Evolutionary conservation across 2,329 filamentous ascomycete species (phyloP), one percentile per base, ranked within the genome.

Genomic region (Bipolaris victoriae): DNA sequence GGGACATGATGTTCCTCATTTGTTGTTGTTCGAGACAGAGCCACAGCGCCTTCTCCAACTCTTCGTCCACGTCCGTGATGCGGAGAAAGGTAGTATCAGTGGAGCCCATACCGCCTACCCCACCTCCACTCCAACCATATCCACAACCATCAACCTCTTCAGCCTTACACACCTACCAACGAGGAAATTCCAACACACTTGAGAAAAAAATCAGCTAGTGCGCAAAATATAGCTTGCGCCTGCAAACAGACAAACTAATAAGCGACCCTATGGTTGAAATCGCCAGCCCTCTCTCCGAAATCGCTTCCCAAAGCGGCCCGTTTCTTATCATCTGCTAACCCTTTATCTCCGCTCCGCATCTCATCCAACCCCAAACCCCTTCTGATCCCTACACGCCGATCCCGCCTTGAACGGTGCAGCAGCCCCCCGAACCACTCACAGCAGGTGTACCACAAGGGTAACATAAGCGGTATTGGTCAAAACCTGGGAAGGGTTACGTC

Each of bases 401-500:
- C 49, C 49, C 44, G 40, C 52, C 47, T 37, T 60, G 52, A 56
- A 54, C 55, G 60, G 47, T 50, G 29, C 18, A 43, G 11, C 43
- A 50, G 44, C 13, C 58, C 56, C 20, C 57, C 56, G 29, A 53
- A 57, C 62, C 60, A 62, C 39, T 55, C 43, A 59, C 20, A 46
- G 39, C 22, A n/a, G 46, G 53, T 46, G 11, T 15, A 29, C 18
- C 20, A 29, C 35, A 37, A 40, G 24, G 37, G 26, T 36, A 31
- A 29, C 39, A 49, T 57, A 49, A 57, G 40, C 16, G 29, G 48
- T 50, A 59, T 56, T 46, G 57, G 52, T 56, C 48, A 48, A 29
- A 29, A n/a, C 22, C 7, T n/a, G 63, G 52, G 36, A 48, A 61
- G 63, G 65, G 55, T 53, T 58, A 68, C 66, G 53, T 51, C 50